phyloP scores from a whole-genome alignment of 192 early-diverging fungal genomes.

The Entomortierella chlamydospora region DNA sequence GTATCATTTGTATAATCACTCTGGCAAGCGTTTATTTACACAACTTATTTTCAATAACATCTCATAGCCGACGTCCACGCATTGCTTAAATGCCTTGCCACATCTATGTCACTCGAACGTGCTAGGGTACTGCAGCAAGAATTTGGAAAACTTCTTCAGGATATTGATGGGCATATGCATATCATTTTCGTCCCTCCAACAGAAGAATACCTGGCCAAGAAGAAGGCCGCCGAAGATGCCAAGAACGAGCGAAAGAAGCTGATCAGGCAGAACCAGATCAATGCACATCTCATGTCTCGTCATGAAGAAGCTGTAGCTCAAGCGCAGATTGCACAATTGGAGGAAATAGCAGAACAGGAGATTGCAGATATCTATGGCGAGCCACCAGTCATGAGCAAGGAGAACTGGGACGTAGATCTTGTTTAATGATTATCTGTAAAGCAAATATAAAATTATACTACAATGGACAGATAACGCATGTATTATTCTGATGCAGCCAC shows the following conservation, averaged over 20 bases:
- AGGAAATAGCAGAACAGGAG: slow-evolving; percentile 51
- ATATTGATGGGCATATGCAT: slow-evolving; percentile 48
- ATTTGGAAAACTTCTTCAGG: slow-evolving; percentile 59
- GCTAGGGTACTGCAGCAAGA: slow-evolving; percentile 62
- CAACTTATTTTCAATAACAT: not conserved
- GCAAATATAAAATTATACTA: no score
- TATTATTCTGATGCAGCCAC: no score
- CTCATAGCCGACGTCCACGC: slow-evolving; percentile 65
- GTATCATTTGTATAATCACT: not conserved
- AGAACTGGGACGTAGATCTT: slow-evolving; percentile 49
- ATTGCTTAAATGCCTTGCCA: slow-evolving; percentile 61
- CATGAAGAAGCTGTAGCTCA: slow-evolving; percentile 48
- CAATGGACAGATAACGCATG: no score
- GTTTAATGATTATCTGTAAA: no score
- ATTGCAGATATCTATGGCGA: slow-evolving; percentile 53
- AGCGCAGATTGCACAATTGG: slow-evolving; percentile 46
- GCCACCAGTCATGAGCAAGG: slow-evolving; percentile 41
- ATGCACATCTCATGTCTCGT: slow-evolving; percentile 50
- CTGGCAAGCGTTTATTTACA: not conserved
- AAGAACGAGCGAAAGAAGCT: slow-evolving; percentile 48
- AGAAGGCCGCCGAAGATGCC: slow-evolving; percentile 51
- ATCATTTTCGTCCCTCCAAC: slow-evolving; percentile 66
- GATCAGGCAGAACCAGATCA: slow-evolving; percentile 37
- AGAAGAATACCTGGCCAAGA: slow-evolving; percentile 47
- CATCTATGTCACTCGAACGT: slow-evolving; percentile 57